Conservation (phyloP, 306 rosid species). For the Hippophae tibetana region DNA sequence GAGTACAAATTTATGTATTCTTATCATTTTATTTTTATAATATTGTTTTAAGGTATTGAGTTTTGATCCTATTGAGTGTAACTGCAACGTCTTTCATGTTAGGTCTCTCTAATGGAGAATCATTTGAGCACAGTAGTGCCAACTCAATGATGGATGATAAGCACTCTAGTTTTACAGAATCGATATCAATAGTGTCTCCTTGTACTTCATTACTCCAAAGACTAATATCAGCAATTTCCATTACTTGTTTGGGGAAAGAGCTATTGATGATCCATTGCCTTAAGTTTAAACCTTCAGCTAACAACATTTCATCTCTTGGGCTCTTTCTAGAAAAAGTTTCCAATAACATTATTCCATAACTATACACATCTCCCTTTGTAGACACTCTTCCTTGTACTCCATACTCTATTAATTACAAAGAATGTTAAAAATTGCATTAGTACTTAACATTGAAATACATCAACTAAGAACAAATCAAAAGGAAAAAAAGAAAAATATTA, state of each 20-base stretch:
- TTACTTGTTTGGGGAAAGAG: neutral
- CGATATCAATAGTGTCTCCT: neutral
- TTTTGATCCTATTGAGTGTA: neutral
- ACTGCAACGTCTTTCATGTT: neutral
- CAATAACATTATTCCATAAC: neutral
- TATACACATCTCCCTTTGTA: neutral
- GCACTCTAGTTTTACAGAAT: neutral
- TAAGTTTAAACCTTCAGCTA: neutral
- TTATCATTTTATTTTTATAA: too few relatives aligned
- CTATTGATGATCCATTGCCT: slow-evolving; percentile 1
- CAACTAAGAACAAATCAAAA: too few relatives aligned
- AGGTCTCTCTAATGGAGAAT: neutral
- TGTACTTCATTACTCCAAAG: neutral
- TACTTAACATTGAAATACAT: neutral
- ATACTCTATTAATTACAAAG: neutral
- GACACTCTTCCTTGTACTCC: neutral
- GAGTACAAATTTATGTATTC: too few relatives aligned
- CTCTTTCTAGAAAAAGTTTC: neutral
- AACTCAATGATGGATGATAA: neutral
- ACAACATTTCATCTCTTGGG: neutral
- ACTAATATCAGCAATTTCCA: neutral
- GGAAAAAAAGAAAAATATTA: neutral
- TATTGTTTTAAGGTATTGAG: neutral
- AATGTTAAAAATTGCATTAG: neutral
- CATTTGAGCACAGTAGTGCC: neutral